Base-by-base conservation (phyloP, 352 stramenopile species). In the Plasmopara viticola region DNA sequence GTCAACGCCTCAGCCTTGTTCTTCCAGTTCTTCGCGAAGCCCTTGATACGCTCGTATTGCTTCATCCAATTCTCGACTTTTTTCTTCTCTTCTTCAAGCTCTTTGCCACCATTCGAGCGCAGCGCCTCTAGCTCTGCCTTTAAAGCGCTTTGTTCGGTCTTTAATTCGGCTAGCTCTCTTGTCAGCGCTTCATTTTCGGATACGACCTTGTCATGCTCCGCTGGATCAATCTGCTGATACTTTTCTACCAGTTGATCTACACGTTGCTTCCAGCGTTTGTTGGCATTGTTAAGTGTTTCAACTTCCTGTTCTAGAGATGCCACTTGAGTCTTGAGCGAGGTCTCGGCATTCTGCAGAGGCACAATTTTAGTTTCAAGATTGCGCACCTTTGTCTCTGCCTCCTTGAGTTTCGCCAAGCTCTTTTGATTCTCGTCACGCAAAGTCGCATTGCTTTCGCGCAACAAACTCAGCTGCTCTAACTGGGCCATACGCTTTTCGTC, bases 171-270 rank as follows among this genome's bases (percentile, higher is more conserved):
- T 1, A 87, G 57, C 28, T 87, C 63, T 46, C 76, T 73, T 33
- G 53, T 64, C 10, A 86, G 44, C 17, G 70, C 58, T 42, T 79
- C 74, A 25, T 76, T 79, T 34, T 91, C 81, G 8, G 64, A 57
- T 29, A 79, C 70, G 9, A 91, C 65, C 56, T 83, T 81, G 35
- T 88, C 81, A 45, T 87, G 64, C 49, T 89, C 81, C 1, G 57
- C 76, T 0, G 81, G 81, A 37, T 91, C 81, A 37, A 91, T 51
- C 49, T 91, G 81, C 46, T 91, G 78, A 43, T 89, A 89, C 56
- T 91, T 91, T 48, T 91, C 81, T 15, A 89, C 77, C 49, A 91
- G 30, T 51, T 89, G 81, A 43, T 89, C 74, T n/a, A 91, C 78
- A 9, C 81, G 78, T 37, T 78, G 61, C 53, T 91, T 91, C 81